Evolutionary conservation across 1,284 basidiomycete species (phyloP).

Genomic region (Rhizopogon parksii): DNA sequence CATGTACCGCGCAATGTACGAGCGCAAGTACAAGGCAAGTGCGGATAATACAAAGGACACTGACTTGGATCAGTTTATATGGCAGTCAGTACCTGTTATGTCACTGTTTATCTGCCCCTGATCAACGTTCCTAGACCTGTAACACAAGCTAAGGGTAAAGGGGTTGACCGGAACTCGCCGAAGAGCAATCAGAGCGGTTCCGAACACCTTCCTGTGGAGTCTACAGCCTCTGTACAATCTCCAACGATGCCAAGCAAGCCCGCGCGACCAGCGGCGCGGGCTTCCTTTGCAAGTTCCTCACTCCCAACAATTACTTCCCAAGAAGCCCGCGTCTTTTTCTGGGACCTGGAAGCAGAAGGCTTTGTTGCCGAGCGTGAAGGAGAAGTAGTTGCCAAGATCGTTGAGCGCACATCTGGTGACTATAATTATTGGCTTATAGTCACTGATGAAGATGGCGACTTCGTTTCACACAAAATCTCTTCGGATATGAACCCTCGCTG

Average conservation of each 20-base stretch:
- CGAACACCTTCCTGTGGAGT: constrained; percentile 7
- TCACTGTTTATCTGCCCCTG: background rate
- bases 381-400: constrained; percentile 63
- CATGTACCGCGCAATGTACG: constrained; percentile 92
- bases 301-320: constrained; percentile 34
- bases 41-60: constrained; percentile 65
- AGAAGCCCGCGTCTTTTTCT: constrained; percentile 60
- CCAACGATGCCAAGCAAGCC: constrained; percentile 11
- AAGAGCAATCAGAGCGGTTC: constrained; percentile 15
- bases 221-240: constrained; percentile 6
- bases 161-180: constrained; percentile 15
- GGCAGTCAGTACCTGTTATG: constrained; percentile 47
- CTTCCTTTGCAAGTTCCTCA: constrained; percentile 11
- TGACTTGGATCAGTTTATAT: constrained; percentile 73
- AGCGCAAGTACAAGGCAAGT: constrained; percentile 74
- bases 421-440: constrained; percentile 64
- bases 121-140: constrained; percentile 32
- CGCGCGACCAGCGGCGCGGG: constrained; percentile 4
- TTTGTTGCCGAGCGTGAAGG: constrained; percentile 65
- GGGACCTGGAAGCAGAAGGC: constrained; percentile 62
- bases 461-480: constrained; percentile 56
- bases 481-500: constrained; percentile 75
- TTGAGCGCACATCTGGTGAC: constrained; percentile 40
- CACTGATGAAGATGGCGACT: constrained; percentile 39
- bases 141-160: constrained; percentile 20